These are phyloP conservation scores for Golubevia sp. DNA, from an alignment of 1,284 basidiomycete species.

Conservation along the genomic window DNA sequence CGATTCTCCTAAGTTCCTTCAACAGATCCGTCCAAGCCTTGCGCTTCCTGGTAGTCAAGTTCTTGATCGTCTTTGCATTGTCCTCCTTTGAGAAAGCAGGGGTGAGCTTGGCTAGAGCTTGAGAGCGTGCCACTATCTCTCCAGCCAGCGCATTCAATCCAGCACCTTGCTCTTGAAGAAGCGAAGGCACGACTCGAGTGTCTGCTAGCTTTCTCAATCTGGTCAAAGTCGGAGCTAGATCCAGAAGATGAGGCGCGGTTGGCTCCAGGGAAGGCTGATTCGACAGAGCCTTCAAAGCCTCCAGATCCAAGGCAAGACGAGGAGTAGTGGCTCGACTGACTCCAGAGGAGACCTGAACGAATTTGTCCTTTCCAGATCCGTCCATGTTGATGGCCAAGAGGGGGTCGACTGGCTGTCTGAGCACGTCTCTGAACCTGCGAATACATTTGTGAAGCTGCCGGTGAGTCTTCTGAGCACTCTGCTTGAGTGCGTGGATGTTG, in stretches of 20 bases:
- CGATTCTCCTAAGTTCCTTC: slow-evolving; percentile 82
- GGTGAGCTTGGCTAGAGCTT: slow-evolving; percentile 65
- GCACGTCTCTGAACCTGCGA: slow-evolving; percentile 85
- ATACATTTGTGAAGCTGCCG: slow-evolving; percentile 88
- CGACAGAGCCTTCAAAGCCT: background rate
- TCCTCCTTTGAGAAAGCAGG: slow-evolving; percentile 42
- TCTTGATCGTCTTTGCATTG: slow-evolving; percentile 75
- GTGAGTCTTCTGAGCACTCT: slow-evolving; percentile 89
- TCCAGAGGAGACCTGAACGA: no score
- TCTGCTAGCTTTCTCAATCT: slow-evolving; percentile 24
- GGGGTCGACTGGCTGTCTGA: slow-evolving; percentile 74
- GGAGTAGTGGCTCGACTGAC: slow-evolving; percentile 1
- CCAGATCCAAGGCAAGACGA: background rate
- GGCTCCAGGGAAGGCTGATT: no score
- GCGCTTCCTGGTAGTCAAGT: slow-evolving; percentile 77
- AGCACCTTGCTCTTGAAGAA: slow-evolving; percentile 14
- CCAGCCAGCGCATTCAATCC: slow-evolving; percentile 71
- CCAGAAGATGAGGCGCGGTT: slow-evolving; percentile 11
- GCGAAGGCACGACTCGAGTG: slow-evolving; percentile 17
- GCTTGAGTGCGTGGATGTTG: slow-evolving; percentile 90
- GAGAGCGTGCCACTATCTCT: slow-evolving; percentile 76
- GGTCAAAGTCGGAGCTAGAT: slow-evolving; percentile 30
- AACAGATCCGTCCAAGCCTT: slow-evolving; percentile 90
- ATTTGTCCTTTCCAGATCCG: slow-evolving; percentile 18
- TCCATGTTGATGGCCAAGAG: slow-evolving; percentile 35